Evolutionary conservation across 805 yeast species (phyloP), one percentile per base, ranked within the genome.

Genomic region (Ogataea polymorpha): DNA sequence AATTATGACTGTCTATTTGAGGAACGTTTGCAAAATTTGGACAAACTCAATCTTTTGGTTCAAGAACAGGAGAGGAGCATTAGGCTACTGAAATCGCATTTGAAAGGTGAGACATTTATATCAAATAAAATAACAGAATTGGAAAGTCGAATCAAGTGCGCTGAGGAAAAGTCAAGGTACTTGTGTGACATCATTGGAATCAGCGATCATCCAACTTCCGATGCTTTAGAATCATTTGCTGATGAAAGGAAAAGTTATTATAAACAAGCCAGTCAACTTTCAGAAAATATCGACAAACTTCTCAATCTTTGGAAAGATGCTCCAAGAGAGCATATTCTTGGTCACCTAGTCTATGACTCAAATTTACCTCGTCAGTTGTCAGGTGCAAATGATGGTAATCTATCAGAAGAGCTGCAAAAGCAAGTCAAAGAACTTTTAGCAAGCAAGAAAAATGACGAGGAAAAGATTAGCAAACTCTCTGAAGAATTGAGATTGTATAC

Each of bases 401-500:
- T 20, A 20, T 2, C 21, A 20, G 38, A 54, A 17, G 67, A 67
- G 45, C 61, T 82, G 39, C 84, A 79, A 41, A 51, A 61, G 15
- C 85, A 80, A 51, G 66, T 82, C 38, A 80, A 79, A 45, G 77
- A 77, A 17, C 62, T 82, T 42, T 53, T 80, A 46, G 41, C 31
- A 27, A 48, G 51, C 12, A 71, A 75, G 15, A 71, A 76, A 44
- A 69, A 75, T 47, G 34, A 44, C 47, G 63, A 65, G 29, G 32
- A 41, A 7, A 21, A 37, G 6, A 35, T 55, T 43, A 50, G 31
- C 55, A 65, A 48, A 11, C 56, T 79, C 35, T 48, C 61, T 14
- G 58, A 32, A 1, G 38, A 56, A 32, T 31, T 53, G 14, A 71
- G 66, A 21, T 55, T 65, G 11, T 29, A 33, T 4, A 16, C 48